Conservation (phyloP, 2,329 filamentous ascomycete species). For the Colletotrichum spaethianum region DNA sequence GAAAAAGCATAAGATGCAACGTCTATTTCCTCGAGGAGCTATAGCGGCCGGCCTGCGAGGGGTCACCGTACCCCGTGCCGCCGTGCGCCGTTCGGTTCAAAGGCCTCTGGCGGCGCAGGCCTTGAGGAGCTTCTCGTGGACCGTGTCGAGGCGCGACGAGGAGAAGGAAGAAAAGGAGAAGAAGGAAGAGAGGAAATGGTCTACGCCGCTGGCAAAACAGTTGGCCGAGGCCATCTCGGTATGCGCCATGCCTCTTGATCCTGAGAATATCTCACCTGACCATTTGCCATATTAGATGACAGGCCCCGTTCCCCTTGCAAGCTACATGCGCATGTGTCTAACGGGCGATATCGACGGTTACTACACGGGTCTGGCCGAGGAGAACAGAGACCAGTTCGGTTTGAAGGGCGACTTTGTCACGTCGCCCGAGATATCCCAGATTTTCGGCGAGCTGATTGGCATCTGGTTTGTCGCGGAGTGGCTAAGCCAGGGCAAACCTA, state of each 20-base stretch:
- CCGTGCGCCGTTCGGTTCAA: neutral
- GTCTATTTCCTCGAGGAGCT: conserved; percentile 14
- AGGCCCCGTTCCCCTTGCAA: conserved; percentile 90
- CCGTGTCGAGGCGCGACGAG: conserved; percentile 35
- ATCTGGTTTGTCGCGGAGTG: conserved; percentile 98
- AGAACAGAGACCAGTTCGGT: conserved; percentile 90
- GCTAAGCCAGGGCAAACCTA: conserved; percentile 88
- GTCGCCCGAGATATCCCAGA: conserved; percentile 95
- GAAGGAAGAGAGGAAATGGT: conserved; percentile 77
- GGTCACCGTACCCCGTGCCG: neutral
- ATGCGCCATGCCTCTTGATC: conserved; percentile 44
- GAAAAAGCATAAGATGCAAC: conserved; percentile 22
- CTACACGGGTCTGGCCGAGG: conserved; percentile 82
- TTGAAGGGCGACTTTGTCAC: conserved; percentile 95
- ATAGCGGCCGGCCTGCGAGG: conserved; percentile 14
- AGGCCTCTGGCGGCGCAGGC: neutral
- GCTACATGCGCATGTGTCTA: conserved; percentile 98
- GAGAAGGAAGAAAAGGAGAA: neutral
- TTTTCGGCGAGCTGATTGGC: conserved; percentile 94
- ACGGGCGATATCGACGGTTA: conserved; percentile 93
- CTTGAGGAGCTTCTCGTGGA: conserved; percentile 47
- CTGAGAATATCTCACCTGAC: neutral
- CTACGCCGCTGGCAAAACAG: conserved; percentile 90
- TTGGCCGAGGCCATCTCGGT: conserved; percentile 90
- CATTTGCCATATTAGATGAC: conserved; percentile 67